Conservation (phyloP, 352 stramenopile species). For the Phytophthora podocarpi region DNA sequence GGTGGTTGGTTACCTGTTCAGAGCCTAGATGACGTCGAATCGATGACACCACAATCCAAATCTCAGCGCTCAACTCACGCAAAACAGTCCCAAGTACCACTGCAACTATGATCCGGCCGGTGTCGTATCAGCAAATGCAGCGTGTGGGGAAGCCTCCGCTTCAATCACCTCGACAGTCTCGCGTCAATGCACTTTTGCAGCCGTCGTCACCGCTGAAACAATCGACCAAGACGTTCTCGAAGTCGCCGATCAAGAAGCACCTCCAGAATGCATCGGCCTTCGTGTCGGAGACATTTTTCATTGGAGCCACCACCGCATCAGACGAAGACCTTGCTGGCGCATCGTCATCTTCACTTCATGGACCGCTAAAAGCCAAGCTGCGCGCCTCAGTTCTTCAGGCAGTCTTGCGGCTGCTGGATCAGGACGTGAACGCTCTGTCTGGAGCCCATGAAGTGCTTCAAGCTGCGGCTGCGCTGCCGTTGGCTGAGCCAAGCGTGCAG, state of each 20-base stretch:
- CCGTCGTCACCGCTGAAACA: slow-evolving; percentile 13
- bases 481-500: slow-evolving; percentile 46
- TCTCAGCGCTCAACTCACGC: slow-evolving; percentile 19
- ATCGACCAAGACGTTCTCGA: slow-evolving; percentile 6
- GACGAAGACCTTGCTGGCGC: too few species aligned
- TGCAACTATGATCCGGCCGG: slow-evolving; percentile 29
- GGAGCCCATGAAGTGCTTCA: slow-evolving; percentile 61
- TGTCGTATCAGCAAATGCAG: slow-evolving; percentile 31
- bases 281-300: neutral
- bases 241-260: slow-evolving; percentile 71
- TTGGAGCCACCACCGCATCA: neutral
- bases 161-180: slow-evolving; percentile 17
- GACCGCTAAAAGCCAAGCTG: slow-evolving; percentile 24
- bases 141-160: too few species aligned
- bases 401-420: slow-evolving; percentile 61
- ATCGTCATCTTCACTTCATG: slow-evolving; percentile 10
- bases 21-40: too few species aligned
- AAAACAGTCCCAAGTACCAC: too few species aligned
- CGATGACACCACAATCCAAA: slow-evolving; percentile 32
- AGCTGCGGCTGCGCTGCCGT: slow-evolving; percentile 41
- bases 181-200: slow-evolving; percentile 10
- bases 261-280: slow-evolving; percentile 31
- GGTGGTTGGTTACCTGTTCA: too few species aligned
- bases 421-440: slow-evolving; percentile 49
- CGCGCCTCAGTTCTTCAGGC: slow-evolving; percentile 61